These are phyloP conservation scores for Talaromyces amestolkiae DNA, from an alignment of 2,329 filamentous ascomycete genomes.

Conservation along the genomic window DNA sequence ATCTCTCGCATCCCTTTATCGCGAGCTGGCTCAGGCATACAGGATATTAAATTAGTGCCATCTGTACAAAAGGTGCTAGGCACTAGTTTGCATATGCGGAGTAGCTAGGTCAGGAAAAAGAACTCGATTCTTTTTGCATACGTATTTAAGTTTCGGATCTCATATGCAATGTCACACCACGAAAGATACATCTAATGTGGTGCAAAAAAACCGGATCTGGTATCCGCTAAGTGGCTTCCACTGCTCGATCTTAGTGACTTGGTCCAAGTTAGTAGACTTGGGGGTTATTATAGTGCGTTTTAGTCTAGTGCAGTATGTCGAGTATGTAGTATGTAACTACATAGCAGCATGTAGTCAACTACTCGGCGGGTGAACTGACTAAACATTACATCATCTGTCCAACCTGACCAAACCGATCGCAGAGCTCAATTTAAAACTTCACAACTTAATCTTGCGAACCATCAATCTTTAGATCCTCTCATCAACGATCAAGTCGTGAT, in stretches of 20 bases:
- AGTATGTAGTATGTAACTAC: background rate
- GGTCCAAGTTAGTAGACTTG: background rate
- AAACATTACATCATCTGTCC: conserved; percentile 20
- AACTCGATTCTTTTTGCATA: background rate
- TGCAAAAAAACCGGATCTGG: background rate
- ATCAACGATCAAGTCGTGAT: background rate
- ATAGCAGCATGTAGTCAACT: background rate
- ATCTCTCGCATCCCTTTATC: background rate
- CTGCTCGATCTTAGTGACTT: background rate
- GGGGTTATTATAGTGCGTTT: too few species aligned
- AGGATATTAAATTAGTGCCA: background rate
- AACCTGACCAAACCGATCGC: background rate
- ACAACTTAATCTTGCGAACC: background rate
- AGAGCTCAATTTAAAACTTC: background rate
- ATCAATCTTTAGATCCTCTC: background rate
- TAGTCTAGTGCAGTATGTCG: too few species aligned
- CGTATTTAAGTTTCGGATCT: background rate
- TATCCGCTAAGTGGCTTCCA: background rate
- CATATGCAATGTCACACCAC: background rate
- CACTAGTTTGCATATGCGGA: conserved; percentile 6
- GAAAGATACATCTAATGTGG: background rate
- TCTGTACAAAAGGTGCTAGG: background rate
- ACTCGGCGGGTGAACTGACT: conserved; percentile 9
- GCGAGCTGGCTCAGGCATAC: background rate
- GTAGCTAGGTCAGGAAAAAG: background rate